Percentiles rank a stretch among this genome's conserved stretches.
phyloP scores from a whole-genome alignment of 169 alveolate genomes.

The Plasmodium fragile region DNA sequence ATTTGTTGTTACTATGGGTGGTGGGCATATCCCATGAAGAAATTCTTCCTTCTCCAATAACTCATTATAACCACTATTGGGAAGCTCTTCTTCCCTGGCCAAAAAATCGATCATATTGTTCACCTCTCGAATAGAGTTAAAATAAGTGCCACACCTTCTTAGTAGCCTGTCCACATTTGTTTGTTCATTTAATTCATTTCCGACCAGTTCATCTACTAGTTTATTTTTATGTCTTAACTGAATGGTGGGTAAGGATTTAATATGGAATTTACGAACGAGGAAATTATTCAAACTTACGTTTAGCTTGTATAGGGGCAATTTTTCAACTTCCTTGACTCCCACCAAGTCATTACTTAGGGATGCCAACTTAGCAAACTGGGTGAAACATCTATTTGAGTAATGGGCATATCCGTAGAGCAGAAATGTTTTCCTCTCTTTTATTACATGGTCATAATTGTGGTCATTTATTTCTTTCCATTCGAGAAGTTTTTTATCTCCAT shows the following conservation, averaged over 20 bases:
- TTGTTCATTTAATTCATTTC: slow-evolving; percentile 53
- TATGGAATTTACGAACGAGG: slow-evolving; percentile 58
- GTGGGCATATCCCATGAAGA: neutral
- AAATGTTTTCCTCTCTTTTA: slow-evolving; percentile 40
- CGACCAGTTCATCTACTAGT: slow-evolving; percentile 56
- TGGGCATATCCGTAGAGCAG: slow-evolving; percentile 68
- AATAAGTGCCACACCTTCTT: slow-evolving; percentile 28
- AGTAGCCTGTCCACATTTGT: slow-evolving; percentile 20
- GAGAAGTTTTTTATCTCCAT: neutral
- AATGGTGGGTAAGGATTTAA: slow-evolving; percentile 60
- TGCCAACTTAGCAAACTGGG: slow-evolving; percentile 12
- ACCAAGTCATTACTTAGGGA: neutral
- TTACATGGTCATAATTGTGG: slow-evolving; percentile 19
- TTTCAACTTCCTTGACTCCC: neutral
- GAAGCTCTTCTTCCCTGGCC: slow-evolving; percentile 53
- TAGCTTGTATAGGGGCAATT: slow-evolving; percentile 47
- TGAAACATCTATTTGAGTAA: slow-evolving; percentile 43
- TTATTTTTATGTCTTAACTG: slow-evolving; percentile 63
- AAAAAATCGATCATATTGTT: slow-evolving; percentile 50
- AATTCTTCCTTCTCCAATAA: neutral
- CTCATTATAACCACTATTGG: neutral
- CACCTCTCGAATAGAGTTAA: slow-evolving; percentile 21
- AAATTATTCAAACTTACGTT: slow-evolving; percentile 44
- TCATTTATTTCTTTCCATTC: slow-evolving; percentile 67
- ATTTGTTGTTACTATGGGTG: neutral